Conservation (phyloP, 2,329 filamentous ascomycete species). For the Talaromyces verruculosus region DNA sequence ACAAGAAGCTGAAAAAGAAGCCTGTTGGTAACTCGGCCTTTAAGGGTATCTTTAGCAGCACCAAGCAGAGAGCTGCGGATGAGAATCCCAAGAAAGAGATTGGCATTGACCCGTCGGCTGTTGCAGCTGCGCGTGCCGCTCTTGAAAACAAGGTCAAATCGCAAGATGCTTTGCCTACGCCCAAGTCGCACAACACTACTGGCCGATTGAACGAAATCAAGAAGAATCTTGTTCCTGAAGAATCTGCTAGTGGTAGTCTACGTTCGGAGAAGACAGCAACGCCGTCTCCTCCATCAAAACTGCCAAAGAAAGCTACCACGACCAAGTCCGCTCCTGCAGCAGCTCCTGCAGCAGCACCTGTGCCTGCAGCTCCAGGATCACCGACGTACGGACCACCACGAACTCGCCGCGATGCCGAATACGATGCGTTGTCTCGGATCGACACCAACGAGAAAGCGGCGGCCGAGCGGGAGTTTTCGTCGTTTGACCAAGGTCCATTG, state of each 20-base stretch:
- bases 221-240: slow-evolving; percentile 31
- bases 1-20: slow-evolving; percentile 49
- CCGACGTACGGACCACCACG: slow-evolving; percentile 32
- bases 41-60: slow-evolving; percentile 45
- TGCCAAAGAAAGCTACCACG: slow-evolving; percentile 16
- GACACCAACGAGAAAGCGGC: slow-evolving; percentile 52
- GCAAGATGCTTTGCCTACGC: slow-evolving; percentile 26
- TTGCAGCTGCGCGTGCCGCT: slow-evolving; percentile 46
- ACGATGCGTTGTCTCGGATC: slow-evolving; percentile 61
- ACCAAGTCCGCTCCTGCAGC: slow-evolving; percentile 25
- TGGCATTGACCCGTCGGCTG: slow-evolving; percentile 36
- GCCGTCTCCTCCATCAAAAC: slow-evolving; percentile 17
- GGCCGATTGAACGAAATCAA: slow-evolving; percentile 32
- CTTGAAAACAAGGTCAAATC: slow-evolving; percentile 41
- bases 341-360: slow-evolving; percentile 33
- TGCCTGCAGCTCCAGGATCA: slow-evolving; percentile 28
- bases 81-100: slow-evolving; percentile 37
- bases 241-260: slow-evolving; percentile 8
- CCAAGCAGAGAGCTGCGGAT: slow-evolving; percentile 37
- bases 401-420: slow-evolving; percentile 51
- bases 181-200: slow-evolving; percentile 25
- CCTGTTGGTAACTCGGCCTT: slow-evolving; percentile 39
- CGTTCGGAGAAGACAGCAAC: slow-evolving; percentile 1
- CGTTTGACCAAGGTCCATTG: slow-evolving; percentile 87
- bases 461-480: slow-evolving; percentile 55